phyloP scores from a whole-genome alignment of 441 rosid genomes.

The Erysimum cheiri region DNA sequence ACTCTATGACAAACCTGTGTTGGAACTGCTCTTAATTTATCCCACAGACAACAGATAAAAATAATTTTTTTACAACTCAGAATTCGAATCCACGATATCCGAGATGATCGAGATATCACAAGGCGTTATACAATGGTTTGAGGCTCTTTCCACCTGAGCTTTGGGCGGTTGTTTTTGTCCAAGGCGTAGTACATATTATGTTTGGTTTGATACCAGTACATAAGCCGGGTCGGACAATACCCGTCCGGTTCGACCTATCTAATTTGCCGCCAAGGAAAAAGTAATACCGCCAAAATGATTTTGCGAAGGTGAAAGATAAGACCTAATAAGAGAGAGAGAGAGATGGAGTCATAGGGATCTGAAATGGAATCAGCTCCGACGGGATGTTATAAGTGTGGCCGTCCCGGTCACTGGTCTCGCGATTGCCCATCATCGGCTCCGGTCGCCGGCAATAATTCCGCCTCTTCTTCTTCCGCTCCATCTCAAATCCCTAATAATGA shows the following conservation, averaged over 20 bases:
- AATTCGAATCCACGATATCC: slow-evolving; percentile 69
- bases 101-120: slow-evolving; percentile 88
- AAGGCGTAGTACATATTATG: not conserved
- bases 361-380: slow-evolving; percentile 71
- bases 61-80: slow-evolving; percentile 21
- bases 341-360: not conserved
- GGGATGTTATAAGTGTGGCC: slow-evolving; percentile 96
- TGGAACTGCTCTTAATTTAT: not conserved
- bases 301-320: slow-evolving; percentile 13
- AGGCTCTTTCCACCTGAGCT: slow-evolving; percentile 48
- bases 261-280: slow-evolving; percentile 34
- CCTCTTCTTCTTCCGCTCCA: slow-evolving; percentile 28
- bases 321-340: slow-evolving; percentile 27
- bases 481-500: slow-evolving; percentile 35
- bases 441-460: slow-evolving; percentile 24
- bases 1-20: too few relatives aligned
- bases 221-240: not conserved
- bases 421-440: slow-evolving; percentile 66
- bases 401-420: slow-evolving; percentile 99
- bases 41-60: not conserved
- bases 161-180: not conserved
- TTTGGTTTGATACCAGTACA: too few relatives aligned
- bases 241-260: slow-evolving; percentile 25
- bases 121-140: slow-evolving; percentile 74
- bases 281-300: slow-evolving; percentile 21